phyloP scores from a whole-genome alignment of 805 yeast genomes.

The Barnettozyma sucrosica region DNA sequence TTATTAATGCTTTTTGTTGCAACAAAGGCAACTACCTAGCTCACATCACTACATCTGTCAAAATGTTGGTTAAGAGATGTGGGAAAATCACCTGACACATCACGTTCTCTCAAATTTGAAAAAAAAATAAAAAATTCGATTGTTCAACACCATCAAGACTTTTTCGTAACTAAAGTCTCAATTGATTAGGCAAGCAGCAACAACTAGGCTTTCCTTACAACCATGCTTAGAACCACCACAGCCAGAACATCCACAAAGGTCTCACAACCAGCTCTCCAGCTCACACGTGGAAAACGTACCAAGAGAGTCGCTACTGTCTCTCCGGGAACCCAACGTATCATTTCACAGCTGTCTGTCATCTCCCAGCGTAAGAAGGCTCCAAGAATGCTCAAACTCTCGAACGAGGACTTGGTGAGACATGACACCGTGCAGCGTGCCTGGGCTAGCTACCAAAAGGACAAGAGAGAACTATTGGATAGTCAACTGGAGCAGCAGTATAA shows the following conservation, averaged over 20 bases:
- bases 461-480: conserved; percentile 36
- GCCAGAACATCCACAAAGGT: neutral
- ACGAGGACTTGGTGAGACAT: conserved; percentile 84
- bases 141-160: neutral
- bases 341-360: conserved; percentile 64
- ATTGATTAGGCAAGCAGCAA: neutral
- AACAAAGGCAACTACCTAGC: too few species aligned
- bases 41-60: too few species aligned
- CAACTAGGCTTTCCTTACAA: conserved; percentile 1
- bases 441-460: conserved; percentile 53
- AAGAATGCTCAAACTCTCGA: conserved; percentile 60
- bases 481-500: conserved; percentile 56
- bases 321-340: conserved; percentile 43
- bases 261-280: conserved; percentile 14
- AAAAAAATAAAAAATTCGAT: too few species aligned
- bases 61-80: too few species aligned
- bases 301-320: conserved; percentile 31
- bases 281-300: conserved; percentile 47
- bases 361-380: conserved; percentile 90
- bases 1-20: too few species aligned
- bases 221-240: neutral
- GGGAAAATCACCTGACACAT: neutral
- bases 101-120: neutral
- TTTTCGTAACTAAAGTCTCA: too few species aligned
- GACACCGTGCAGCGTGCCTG: conserved; percentile 79